Percentiles rank a stretch among this genome's conserved stretches.
Conservation (phyloP, 495 filamentous ascomycete genomes). For the Penicillium alfredii region DNA sequence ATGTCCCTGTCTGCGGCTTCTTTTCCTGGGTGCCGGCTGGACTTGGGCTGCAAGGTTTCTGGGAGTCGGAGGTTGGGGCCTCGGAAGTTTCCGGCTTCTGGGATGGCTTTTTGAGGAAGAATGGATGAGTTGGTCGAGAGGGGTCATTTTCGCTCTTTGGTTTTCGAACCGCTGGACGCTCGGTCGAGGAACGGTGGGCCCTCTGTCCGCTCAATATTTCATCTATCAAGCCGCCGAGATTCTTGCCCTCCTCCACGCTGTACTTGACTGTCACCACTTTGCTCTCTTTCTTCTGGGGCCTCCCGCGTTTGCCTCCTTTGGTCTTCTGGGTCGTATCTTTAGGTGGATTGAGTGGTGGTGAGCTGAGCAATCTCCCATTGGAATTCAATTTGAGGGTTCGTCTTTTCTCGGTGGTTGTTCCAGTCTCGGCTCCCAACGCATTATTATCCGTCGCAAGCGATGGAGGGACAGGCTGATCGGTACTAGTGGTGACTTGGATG, state of each 20-base stretch:
- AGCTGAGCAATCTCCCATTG: slow-evolving; percentile 53
- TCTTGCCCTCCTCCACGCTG: slow-evolving; percentile 13
- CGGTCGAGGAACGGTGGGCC: slow-evolving; percentile 2
- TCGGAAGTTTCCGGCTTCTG: slow-evolving; percentile 8
- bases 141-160: slow-evolving; percentile 26
- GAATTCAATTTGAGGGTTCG: slow-evolving; percentile 45
- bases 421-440: too few species aligned
- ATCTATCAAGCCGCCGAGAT: slow-evolving; percentile 44
- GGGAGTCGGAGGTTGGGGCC: slow-evolving; percentile 8
- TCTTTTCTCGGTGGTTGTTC: neutral
- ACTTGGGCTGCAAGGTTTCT: slow-evolving; percentile 21
- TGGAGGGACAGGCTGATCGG: too few species aligned
- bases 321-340: slow-evolving; percentile 22
- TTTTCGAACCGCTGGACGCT: slow-evolving; percentile 2
- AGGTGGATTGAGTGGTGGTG: slow-evolving; percentile 31
- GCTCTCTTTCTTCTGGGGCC: slow-evolving; percentile 11
- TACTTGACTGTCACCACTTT: slow-evolving; percentile 47
- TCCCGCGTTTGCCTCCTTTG: slow-evolving; percentile 18
- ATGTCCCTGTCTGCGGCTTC: slow-evolving; percentile 4
- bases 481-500: too few species aligned
- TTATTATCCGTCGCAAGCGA: too few species aligned
- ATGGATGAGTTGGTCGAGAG: slow-evolving; percentile 69
- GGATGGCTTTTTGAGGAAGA: slow-evolving; percentile 54
- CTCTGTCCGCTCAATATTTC: slow-evolving; percentile 38
- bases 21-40: slow-evolving; percentile 4